Evolutionary conservation across 345 rosid genomes (phyloP).

Genomic region (Iberis pinnata): DNA sequence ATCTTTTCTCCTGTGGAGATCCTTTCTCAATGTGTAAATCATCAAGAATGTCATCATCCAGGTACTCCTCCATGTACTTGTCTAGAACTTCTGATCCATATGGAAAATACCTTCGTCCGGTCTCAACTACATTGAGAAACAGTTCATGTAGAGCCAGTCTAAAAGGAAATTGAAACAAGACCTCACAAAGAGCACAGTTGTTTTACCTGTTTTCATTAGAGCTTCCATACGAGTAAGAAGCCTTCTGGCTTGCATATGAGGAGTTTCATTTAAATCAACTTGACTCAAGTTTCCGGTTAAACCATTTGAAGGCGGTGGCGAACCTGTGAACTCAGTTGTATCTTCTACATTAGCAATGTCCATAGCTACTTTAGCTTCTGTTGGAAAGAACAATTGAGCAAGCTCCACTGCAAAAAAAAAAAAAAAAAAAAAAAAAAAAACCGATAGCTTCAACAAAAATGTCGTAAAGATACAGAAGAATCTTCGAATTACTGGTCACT

Average conservation of each 20-base stretch:
- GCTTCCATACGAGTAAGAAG: constrained; percentile 68
- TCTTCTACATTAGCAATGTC: constrained; percentile 75
- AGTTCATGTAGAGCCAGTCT: neutral
- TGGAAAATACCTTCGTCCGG: constrained; percentile 84
- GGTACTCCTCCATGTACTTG: constrained; percentile 58
- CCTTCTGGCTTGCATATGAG: constrained; percentile 55
- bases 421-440: too few species aligned
- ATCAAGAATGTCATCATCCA: constrained; percentile 76
- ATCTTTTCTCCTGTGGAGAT: constrained; percentile 49
- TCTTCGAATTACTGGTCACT: neutral
- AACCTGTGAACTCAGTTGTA: constrained; percentile 57
- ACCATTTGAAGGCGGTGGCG: constrained; percentile 42
- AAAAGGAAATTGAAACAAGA: too few species aligned
- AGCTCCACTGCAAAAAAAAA: constrained; percentile 65
- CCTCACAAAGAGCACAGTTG: neutral
- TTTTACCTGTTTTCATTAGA: constrained; percentile 78
- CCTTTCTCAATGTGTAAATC: constrained; percentile 49
- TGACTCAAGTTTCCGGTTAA: constrained; percentile 62
- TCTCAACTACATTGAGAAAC: constrained; percentile 56
- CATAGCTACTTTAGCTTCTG: constrained; percentile 93
- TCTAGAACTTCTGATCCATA: constrained; percentile 83
- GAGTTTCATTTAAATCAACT: constrained; percentile 93
- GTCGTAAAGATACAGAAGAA: neutral
- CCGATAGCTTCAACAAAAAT: constrained; percentile 3
- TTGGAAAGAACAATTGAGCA: constrained; percentile 80